Conservation (phyloP, 2,329 filamentous ascomycete genomes). For the Didymella lethalis region DNA sequence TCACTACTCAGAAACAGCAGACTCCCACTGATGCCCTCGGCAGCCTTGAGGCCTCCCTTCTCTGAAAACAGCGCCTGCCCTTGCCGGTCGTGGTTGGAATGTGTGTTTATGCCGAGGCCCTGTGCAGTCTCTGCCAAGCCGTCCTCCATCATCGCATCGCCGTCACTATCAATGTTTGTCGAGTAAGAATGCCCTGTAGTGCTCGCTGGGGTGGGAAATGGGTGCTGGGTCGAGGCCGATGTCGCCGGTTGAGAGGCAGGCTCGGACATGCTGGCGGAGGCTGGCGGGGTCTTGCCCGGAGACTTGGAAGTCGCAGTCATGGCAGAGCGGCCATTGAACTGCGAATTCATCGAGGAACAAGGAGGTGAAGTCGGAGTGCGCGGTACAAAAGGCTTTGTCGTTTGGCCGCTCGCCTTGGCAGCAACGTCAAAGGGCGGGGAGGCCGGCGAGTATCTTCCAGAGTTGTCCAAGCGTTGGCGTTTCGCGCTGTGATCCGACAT, state of each 20-base stretch:
- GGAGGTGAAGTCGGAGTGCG: constrained; percentile 59
- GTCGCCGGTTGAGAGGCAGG: constrained; percentile 45
- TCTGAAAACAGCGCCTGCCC: constrained; percentile 34
- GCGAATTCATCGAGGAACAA: constrained; percentile 57
- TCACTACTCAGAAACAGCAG: constrained; percentile 49
- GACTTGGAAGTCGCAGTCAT: constrained; percentile 36
- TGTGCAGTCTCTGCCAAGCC: constrained; percentile 39
- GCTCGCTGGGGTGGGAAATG: constrained; percentile 52
- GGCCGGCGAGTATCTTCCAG: constrained; percentile 56
- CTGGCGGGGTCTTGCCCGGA: constrained; percentile 53
- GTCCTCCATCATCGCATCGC: constrained; percentile 54
- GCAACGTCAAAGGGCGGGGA: constrained; percentile 53
- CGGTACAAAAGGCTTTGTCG: constrained; percentile 55
- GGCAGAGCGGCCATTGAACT: constrained; percentile 48
- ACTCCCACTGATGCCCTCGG: constrained; percentile 41
- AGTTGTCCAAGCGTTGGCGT: constrained; percentile 51
- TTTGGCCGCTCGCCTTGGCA: constrained; percentile 46
- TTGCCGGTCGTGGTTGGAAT: constrained; percentile 59
- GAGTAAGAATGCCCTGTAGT: constrained; percentile 45
- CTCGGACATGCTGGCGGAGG: constrained; percentile 52
- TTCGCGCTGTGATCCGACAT: constrained; percentile 51
- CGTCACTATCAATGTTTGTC: constrained; percentile 51
- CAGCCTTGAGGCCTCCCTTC: constrained; percentile 39
- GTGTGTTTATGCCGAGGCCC: constrained; percentile 49
- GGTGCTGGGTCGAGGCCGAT: constrained; percentile 41